A percentile compares a stretch with the other conserved stretches of the same genome.
These are phyloP conservation scores for Tagetes erecta DNA, from an alignment of 129 eudicot species.

Conservation along the genomic window DNA sequence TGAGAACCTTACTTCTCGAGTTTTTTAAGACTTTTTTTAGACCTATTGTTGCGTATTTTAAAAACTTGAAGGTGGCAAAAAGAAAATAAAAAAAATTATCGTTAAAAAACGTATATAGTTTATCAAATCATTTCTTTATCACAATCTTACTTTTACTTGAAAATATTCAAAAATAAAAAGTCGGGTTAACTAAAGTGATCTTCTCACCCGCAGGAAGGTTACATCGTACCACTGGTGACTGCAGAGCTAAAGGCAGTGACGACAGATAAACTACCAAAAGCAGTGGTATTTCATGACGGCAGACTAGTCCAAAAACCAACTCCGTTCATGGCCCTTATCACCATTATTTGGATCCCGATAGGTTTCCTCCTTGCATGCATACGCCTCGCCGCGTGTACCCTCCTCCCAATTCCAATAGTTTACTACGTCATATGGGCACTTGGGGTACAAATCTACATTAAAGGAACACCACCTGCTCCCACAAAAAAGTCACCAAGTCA, in stretches of 20 bases:
- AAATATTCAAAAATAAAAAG: background rate
- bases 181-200: background rate
- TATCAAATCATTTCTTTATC: background rate
- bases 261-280: slow-evolving; percentile 58
- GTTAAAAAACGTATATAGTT: no score
- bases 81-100: no score
- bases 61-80: no score
- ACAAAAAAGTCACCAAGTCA: slow-evolving; percentile 50
- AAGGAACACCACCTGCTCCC: slow-evolving; percentile 64
- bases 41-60: no score
- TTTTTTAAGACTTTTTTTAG: no score
- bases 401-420: slow-evolving; percentile 64
- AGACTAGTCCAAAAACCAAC: slow-evolving; percentile 61
- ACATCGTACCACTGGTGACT: slow-evolving; percentile 55
- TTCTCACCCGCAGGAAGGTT: slow-evolving; percentile 45
- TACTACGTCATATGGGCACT: slow-evolving; percentile 61
- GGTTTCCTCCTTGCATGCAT: slow-evolving; percentile 64
- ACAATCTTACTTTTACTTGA: background rate
- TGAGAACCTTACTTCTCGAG: no score
- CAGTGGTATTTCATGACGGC: slow-evolving; percentile 70
- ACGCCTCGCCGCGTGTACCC: slow-evolving; percentile 57
- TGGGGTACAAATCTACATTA: slow-evolving; percentile 62
- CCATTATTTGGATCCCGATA: slow-evolving; percentile 61
- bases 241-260: slow-evolving; percentile 46
- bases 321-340: slow-evolving; percentile 55